Base-by-base conservation (phyloP, 345 rosid species). In the Cardiospermum halicacabum region DNA sequence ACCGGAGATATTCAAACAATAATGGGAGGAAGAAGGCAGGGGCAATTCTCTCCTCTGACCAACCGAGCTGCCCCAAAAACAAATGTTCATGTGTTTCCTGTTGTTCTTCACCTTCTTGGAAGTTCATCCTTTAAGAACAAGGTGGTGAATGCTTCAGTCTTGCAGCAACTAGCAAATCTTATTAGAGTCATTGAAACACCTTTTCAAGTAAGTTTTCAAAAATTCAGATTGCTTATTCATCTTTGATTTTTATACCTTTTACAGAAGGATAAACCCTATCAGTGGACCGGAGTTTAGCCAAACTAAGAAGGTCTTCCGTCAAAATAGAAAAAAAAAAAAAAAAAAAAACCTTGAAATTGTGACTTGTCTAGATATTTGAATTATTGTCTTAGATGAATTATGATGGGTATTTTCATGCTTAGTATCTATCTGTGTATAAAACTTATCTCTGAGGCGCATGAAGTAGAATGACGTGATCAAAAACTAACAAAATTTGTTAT, bases 51-150 rank as follows among this genome's bases (percentile, higher is more conserved):
- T 67, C 69, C 84, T n/a, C 77, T 84, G 40, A 74, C 74, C 40
- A 84, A 73, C 65, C 87, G 99, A 63, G 76, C 79, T 65, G 73
- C 86, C 72, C 68, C 85, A 56, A 94, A 84, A 83, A 84, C 83
- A 53, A 88, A 74, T 65, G 69, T 75, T 65, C 89, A 91, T 70
- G 66, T 85, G 68, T 87, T 94, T 74, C 90, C 96, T 2, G 88
- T 90, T 53, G 81, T 91, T 70, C 95, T 94, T 75, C 93, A 91
- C 73, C 95, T 94, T 66, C 97, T 91, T 21, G 91, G 89, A 48
- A 91, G 89, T 75, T 81, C 85, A 32, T 78, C 82, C 65, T 88
- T 94, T 71, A 94, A 83, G 76, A 85, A 74, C 77, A 91, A 74
- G 77, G 81, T 88, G 77, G 88, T 82, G 62, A 88, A 72, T 72